Base-by-base conservation (phyloP, 1,284 basidiomycete species). In the Trametes sp. region DNA sequence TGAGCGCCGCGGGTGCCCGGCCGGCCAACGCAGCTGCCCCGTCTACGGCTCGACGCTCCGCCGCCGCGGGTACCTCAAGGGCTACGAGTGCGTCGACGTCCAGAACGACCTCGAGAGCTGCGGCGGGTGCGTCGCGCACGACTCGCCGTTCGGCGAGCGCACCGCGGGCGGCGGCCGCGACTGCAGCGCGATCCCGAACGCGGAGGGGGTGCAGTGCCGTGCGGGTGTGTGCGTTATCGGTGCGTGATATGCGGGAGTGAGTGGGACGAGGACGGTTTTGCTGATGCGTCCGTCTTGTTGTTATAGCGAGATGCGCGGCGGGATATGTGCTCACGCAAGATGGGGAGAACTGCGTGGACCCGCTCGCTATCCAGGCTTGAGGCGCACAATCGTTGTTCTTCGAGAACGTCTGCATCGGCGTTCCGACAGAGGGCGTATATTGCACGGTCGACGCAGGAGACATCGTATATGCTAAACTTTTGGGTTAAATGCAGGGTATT, bases 151-250 rank as follows among this genome's bases (percentile, higher is more conserved):
- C 45, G 69, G 68, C 24, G 63, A 66, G 59, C 57, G 57, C 19
- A 60, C 46, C 21, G 42, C 56, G 24, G 64, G 55, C 38, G 69
- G 65, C n/a, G 72, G 71, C 19, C 50, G 69, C 21, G 70, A 72
- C 65, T 73, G 72, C 63, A 67, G 66, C 59, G 70, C 70, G 28
- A 72, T 72, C 49, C 72, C 72, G 31, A 62, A 70, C 54, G 68
- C 70, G 26, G 66, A 69, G 51, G 31, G 54, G 23, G 70, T 73
- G 48, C 54, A 54, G 44, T 73, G 72, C 57, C 24, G 19, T 16
- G 28, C 24, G 3, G 70, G 70, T 4, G 28, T 41, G 38, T 73
- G 72, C 45, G 33, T 69, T n/a, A 67, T 73, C 21, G 58, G 71
- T 72, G 62, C 66, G 71, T 69, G 41, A 19, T 21, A 6, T 26